Evolutionary conservation across 1,284 basidiomycete species (phyloP).

Genomic region (Vanrija sp.): DNA sequence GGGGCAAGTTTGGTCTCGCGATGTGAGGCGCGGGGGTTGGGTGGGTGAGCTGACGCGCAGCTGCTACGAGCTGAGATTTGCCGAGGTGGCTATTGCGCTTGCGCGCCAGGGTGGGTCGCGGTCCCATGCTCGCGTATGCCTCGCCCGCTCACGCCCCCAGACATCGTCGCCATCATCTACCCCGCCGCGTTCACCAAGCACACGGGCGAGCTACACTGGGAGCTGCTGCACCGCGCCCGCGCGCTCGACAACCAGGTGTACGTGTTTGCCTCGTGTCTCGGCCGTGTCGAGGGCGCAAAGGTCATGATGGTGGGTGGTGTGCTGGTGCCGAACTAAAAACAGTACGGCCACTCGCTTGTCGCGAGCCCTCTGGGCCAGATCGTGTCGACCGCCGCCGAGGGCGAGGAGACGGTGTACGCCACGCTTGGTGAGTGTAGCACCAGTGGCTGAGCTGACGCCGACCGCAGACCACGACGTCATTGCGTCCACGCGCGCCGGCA

Average conservation of each 20-base stretch:
- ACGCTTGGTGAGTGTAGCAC: constrained; percentile 60
- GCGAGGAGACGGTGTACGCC: constrained; percentile 68
- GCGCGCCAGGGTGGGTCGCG: constrained; percentile 59
- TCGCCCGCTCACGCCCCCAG: no score
- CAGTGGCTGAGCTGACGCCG: not conserved
- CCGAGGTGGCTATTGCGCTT: constrained; percentile 57
- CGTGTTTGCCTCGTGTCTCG: constrained; percentile 85
- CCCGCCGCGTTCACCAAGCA: constrained; percentile 82
- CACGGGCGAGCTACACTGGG: constrained; percentile 89
- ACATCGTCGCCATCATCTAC: constrained; percentile 68
- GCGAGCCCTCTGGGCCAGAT: constrained; percentile 78
- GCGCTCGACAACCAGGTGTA: constrained; percentile 89
- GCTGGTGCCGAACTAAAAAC: not conserved
- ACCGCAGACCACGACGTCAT: constrained; percentile 59
- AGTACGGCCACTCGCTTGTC: constrained; percentile 81
- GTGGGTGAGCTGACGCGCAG: constrained; percentile 32
- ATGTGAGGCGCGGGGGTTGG: constrained; percentile 61
- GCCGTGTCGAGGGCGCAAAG: constrained; percentile 70
- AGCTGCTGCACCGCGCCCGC: constrained; percentile 72
- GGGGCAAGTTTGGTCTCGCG: constrained; percentile 4
- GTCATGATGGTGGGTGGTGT: constrained; percentile 46
- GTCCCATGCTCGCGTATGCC: no score
- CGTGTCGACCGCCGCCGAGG: constrained; percentile 64
- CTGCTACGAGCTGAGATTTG: no score
- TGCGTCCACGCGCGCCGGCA: constrained; percentile 63